Percentiles rank a stretch among this genome's conserved stretches.
Conservation (phyloP, 371 early-diverging fungal species). For the Encephalitozoon romaleae region DNA sequence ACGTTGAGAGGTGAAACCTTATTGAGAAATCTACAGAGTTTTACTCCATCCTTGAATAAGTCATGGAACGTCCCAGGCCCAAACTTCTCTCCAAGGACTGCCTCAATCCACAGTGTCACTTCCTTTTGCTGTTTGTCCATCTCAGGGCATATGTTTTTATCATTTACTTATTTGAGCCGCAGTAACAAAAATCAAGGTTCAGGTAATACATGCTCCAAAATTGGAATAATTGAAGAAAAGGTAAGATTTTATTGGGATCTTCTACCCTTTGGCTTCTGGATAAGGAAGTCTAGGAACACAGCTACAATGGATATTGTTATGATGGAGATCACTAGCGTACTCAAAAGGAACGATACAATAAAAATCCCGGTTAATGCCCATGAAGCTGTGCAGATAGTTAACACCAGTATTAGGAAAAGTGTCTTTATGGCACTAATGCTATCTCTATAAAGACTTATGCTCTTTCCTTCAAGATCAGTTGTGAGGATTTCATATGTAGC, state of each 20-base stretch:
- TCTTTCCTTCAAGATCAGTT: background rate
- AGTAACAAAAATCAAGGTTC: constrained; percentile 3
- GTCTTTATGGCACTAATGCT: background rate
- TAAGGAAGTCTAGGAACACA: background rate
- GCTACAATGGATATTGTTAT: background rate
- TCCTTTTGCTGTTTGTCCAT: constrained; percentile 21
- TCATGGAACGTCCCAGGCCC: constrained; percentile 8
- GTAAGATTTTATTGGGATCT: background rate
- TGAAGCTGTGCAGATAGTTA: background rate
- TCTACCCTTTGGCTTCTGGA: background rate
- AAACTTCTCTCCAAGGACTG: constrained; percentile 26
- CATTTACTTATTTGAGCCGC: background rate
- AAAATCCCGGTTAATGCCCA: background rate
- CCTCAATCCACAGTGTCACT: constrained; percentile 34
- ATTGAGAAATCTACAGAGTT: constrained; percentile 69
- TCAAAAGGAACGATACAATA: background rate
- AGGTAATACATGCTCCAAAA: background rate
- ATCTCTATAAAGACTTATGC: background rate
- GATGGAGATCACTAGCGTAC: background rate
- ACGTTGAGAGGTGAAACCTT: constrained; percentile 62
- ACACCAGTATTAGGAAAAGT: background rate
- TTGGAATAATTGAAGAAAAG: background rate
- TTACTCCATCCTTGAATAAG: constrained; percentile 65
- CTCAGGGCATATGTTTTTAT: background rate
- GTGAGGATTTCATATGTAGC: constrained; percentile 54